Evolutionary conservation across 2,329 filamentous ascomycete species (phyloP).

Genomic region (Emmonsiellopsis sp.): DNA sequence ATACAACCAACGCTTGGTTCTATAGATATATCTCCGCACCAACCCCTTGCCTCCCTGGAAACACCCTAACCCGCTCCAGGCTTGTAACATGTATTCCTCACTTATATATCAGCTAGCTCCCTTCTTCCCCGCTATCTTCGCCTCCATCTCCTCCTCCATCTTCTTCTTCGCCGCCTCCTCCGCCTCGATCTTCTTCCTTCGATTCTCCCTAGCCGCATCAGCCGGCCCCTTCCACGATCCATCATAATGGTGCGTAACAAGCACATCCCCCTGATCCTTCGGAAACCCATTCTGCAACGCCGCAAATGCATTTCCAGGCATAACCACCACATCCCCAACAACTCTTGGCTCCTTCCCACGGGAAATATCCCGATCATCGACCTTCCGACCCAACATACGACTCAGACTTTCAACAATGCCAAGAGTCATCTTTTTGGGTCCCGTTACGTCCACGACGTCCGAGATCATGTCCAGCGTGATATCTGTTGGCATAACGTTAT

Average conservation of each 20-base stretch:
- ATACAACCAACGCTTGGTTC: too few relatives aligned
- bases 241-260: constrained; percentile 10
- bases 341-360: constrained; percentile 15
- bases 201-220: constrained; percentile 3
- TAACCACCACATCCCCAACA: constrained; percentile 19
- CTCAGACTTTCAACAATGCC: constrained; percentile 14
- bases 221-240: constrained; percentile 10
- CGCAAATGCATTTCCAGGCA: constrained; percentile 19
- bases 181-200: constrained; percentile 2
- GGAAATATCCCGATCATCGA: constrained; percentile 18
- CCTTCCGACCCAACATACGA: constrained; percentile 9
- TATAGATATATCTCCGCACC: too few relatives aligned
- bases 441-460: constrained; percentile 21
- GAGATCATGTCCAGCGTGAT: constrained; percentile 19
- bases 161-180: constrained; percentile 3
- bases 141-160: constrained; percentile 1
- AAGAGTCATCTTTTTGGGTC: constrained; percentile 21
- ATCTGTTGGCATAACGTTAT: constrained; percentile 9
- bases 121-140: background rate
- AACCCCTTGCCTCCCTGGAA: too few relatives aligned
- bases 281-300: constrained; percentile 16
- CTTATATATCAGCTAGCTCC: too few relatives aligned
- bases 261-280: constrained; percentile 8
- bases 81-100: too few relatives aligned
- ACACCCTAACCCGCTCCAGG: too few relatives aligned